Evolutionary conservation across 1,284 basidiomycete genomes (phyloP).

Genomic region (Polyporus tsugae): DNA sequence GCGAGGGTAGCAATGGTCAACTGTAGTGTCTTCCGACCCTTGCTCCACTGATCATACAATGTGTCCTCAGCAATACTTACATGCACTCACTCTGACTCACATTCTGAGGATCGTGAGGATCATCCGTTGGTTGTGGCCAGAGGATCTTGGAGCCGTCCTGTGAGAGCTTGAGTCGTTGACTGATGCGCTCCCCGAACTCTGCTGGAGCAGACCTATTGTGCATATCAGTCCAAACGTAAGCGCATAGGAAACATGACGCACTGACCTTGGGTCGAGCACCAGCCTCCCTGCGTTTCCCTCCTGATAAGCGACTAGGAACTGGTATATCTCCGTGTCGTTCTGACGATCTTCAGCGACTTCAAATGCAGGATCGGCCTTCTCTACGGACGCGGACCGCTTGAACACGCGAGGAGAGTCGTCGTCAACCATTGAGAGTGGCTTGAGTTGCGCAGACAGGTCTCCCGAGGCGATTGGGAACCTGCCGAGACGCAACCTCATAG

Average conservation of each 20-base stretch:
- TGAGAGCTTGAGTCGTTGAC: constrained; percentile 56
- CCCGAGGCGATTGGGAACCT: neutral
- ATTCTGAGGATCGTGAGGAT: constrained; percentile 70
- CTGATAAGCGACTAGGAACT: constrained; percentile 17
- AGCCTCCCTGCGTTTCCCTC: constrained; percentile 13
- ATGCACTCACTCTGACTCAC: constrained; percentile 44
- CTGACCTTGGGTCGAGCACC: constrained; percentile 12
- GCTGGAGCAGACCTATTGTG: constrained; percentile 12
- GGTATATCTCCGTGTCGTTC: constrained; percentile 6
- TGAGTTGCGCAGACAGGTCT: neutral
- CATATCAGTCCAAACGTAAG: neutral
- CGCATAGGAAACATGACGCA: neutral
- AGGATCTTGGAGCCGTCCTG: constrained; percentile 55
- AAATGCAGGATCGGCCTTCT: neutral
- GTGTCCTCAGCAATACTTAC: no score
- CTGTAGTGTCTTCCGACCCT: constrained; percentile 57
- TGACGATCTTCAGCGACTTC: neutral
- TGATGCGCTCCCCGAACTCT: constrained; percentile 57
- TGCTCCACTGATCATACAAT: constrained; percentile 46
- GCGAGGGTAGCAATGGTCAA: constrained; percentile 68
- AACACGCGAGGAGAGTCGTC: neutral
- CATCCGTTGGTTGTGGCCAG: constrained; percentile 71
- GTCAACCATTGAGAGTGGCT: neutral
- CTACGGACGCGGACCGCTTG: neutral
- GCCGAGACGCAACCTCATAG: neutral